phyloP scores from a whole-genome alignment of 805 yeast species.

The Candida oleophila region DNA sequence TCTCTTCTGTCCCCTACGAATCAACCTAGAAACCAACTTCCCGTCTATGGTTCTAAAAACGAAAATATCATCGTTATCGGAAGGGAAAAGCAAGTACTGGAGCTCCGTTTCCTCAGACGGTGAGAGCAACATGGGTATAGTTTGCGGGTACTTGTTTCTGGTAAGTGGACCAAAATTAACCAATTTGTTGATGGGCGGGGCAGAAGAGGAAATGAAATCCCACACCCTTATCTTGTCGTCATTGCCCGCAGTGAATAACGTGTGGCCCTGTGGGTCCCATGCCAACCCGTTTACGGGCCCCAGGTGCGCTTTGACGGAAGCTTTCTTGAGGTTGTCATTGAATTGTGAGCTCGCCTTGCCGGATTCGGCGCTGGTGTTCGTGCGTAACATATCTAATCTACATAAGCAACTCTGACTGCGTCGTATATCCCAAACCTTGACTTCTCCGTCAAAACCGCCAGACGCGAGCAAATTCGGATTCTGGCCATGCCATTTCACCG shows the following conservation, averaged over 20 bases:
- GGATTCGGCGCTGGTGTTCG: constrained; percentile 22
- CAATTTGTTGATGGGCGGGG: constrained; percentile 55
- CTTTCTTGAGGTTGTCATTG: constrained; percentile 25
- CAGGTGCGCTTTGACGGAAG: constrained; percentile 63
- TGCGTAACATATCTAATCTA: constrained; percentile 56
- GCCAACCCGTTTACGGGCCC: constrained; percentile 75
- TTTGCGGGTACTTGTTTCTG: constrained; percentile 55
- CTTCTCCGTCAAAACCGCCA: constrained; percentile 81
- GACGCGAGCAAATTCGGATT: constrained; percentile 62
- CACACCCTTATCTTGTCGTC: constrained; percentile 82
- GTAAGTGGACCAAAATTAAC: constrained; percentile 78
- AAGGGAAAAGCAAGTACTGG: constrained; percentile 65
- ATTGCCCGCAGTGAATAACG: constrained; percentile 65
- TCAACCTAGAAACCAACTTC: constrained; percentile 56
- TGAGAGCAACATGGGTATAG: constrained; percentile 52
- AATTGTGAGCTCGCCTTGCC: not conserved
- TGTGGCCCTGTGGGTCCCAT: constrained; percentile 69
- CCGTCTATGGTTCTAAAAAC: constrained; percentile 62
- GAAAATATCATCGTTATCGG: constrained; percentile 71
- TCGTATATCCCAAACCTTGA: constrained; percentile 84
- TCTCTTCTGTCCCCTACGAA: constrained; percentile 40
- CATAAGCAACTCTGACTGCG: constrained; percentile 62
- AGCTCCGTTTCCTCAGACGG: constrained; percentile 51
- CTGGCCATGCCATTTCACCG: constrained; percentile 75
- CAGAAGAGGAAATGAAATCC: constrained; percentile 49